phyloP scores from a whole-genome alignment of 2,329 filamentous ascomycete species.

The Lasiodiplodia hormozganensis region DNA sequence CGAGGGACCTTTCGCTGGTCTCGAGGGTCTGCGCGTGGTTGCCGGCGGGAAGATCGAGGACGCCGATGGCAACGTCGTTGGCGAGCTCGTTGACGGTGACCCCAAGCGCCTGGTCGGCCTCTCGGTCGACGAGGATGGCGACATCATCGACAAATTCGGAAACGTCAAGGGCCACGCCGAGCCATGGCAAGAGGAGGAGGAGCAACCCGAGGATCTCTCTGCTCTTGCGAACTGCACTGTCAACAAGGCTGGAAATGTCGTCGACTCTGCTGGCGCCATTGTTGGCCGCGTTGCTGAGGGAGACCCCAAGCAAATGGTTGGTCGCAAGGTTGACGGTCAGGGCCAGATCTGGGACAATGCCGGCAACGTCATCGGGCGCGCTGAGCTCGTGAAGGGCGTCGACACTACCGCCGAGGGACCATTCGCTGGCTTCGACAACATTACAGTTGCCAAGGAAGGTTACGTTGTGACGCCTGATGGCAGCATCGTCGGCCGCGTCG shows the following conservation, averaged over 20 bases:
- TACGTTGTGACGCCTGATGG: constrained; percentile 57
- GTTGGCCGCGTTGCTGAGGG: constrained; percentile 65
- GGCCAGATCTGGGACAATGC: constrained; percentile 70
- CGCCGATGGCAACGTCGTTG: constrained; percentile 59
- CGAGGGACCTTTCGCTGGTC: constrained; percentile 58
- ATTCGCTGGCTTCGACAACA: constrained; percentile 66
- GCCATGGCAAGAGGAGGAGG: constrained; percentile 57
- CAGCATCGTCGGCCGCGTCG: constrained; percentile 57
- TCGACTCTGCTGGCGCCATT: constrained; percentile 65
- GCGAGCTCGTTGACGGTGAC: constrained; percentile 65
- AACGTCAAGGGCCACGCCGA: constrained; percentile 68
- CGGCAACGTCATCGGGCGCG: constrained; percentile 66
- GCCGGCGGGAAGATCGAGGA: constrained; percentile 57
- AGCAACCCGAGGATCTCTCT: constrained; percentile 62
- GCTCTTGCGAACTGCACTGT: constrained; percentile 67
- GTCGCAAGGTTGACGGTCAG: constrained; percentile 67
- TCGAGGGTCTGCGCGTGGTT: constrained; percentile 56
- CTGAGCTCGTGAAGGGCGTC: constrained; percentile 62
- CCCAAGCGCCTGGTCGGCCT: constrained; percentile 65
- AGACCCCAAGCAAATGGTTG: constrained; percentile 62
- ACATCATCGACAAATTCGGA: constrained; percentile 67
- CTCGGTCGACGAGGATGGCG: constrained; percentile 67
- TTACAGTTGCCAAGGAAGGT: constrained; percentile 64
- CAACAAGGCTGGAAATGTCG: constrained; percentile 69
- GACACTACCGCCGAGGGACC: constrained; percentile 60